Base-by-base conservation (phyloP, 352 stramenopile species). In the Pythium brassicae region DNA sequence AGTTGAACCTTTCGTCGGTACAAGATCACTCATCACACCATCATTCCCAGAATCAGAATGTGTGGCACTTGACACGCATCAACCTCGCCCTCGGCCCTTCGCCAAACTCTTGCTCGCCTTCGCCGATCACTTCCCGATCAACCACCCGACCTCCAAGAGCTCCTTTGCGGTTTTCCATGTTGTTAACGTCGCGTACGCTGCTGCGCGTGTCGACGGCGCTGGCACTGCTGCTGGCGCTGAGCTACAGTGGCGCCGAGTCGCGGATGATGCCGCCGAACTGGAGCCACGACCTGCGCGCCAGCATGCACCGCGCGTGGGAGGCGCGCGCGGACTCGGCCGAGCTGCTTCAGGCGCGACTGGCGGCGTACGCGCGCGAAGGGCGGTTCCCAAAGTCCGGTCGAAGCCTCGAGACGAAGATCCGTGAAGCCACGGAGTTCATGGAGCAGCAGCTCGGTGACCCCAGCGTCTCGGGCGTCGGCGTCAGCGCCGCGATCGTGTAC, bases 401-500 rank as follows among this genome's bases (percentile, higher is more conserved):
- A 8, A 61, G 67, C 7, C 57, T 80, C 23, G 44, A 74, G 43
- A 44, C 69, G 49, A 86, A 86, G 61, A 66, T 81, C 20, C 55
- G 61, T 14, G 76, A 83, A 37, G 64, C 65, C 3, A 68, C 72
- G 10, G 62, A 37, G 15, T 83, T 83, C 52, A 58, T 86, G 23
- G 58, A 71, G n/a, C 63, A 52, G 12, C 59, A 86, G 45, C 42
- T 86, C 37, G 49, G 64, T 25, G 76, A 73, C 10, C 52, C 54
- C 2, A 54, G 57, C 15, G 63, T 69, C 15, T 57, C 75, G 47
- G 76, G 76, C 19, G 62, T 84, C 12, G 76, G 76, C 17, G 54
- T 72, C 2, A 74, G 73, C 22, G 70, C 53, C 2, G 62, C 74
- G 1, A 72, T 87, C 50, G 76, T 85, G 15, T 84, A 83, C 51